phyloP scores from a whole-genome alignment of 129 eudicot genomes.

The Helianthus tuberosus region DNA sequence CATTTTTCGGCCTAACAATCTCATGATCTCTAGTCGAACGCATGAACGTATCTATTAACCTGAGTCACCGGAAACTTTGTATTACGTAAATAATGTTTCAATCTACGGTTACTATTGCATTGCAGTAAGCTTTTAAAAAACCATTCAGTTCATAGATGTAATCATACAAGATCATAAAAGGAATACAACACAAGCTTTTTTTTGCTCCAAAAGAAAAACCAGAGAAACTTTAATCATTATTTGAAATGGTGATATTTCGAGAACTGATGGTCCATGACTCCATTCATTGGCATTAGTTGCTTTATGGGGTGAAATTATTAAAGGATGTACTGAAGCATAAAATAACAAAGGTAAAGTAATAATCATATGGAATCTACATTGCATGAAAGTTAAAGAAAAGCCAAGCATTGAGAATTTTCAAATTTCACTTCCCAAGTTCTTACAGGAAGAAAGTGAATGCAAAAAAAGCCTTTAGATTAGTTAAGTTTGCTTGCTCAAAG shows the following conservation, averaged over 20 bases:
- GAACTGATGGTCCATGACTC: constrained; percentile 41
- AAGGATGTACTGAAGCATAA: constrained; percentile 46
- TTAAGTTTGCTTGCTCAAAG: background rate
- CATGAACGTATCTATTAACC: background rate
- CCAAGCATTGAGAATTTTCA: constrained; percentile 39
- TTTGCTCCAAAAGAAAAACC: constrained; percentile 39
- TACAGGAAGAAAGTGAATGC: constrained; percentile 34
- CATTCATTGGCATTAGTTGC: constrained; percentile 46
- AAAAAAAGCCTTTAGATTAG: constrained; percentile 30
- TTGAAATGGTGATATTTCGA: constrained; percentile 44
- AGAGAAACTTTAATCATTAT: constrained; percentile 42
- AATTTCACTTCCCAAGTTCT: constrained; percentile 41
- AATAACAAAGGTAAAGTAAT: constrained; percentile 48
- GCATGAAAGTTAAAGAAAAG: constrained; percentile 47
- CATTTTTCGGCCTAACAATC: background rate
- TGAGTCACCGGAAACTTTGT: background rate
- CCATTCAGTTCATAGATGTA: constrained; percentile 25
- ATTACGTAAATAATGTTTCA: constrained; percentile 8
- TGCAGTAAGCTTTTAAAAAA: constrained; percentile 11
- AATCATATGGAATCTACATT: constrained; percentile 48
- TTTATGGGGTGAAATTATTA: constrained; percentile 41
- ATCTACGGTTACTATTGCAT: constrained; percentile 12
- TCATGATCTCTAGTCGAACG: background rate
- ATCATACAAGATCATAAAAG: constrained; percentile 25
- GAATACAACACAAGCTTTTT: constrained; percentile 34